A percentile compares a stretch with the other conserved stretches of the same genome.
Evolutionary conservation across 164 flowering plant species (phyloP).

Genomic region (Vitis rotundifolia): DNA sequence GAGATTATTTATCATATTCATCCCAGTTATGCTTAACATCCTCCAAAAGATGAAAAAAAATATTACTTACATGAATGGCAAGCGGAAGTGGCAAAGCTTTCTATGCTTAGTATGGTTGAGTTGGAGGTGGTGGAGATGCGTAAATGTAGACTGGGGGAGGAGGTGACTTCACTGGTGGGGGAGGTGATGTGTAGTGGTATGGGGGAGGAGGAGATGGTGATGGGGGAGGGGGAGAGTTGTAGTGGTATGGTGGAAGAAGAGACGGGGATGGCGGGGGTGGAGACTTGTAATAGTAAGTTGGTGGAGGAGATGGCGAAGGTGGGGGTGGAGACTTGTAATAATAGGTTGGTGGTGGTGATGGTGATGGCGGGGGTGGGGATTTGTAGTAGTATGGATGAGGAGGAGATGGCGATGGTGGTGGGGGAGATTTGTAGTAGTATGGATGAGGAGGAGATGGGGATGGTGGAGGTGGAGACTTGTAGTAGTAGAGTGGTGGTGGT

Average conservation of each 20-base stretch:
- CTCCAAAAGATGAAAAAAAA: background rate
- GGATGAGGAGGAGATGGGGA: conserved; percentile 21
- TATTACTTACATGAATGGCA: conserved; percentile 14
- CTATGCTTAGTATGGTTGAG: conserved; percentile 8
- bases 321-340: conserved; percentile 26
- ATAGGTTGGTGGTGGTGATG: conserved; percentile 11
- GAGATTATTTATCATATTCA: background rate
- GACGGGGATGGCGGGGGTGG: conserved; percentile 11
- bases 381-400: conserved; percentile 12
- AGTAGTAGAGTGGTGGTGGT: conserved; percentile 20
- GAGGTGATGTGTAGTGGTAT: conserved; percentile 14
- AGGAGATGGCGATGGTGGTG: conserved; percentile 14
- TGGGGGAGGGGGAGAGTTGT: conserved; percentile 22
- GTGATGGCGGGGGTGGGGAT: conserved; percentile 17
- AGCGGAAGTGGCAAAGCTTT: conserved; percentile 1
- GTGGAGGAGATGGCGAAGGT: background rate
- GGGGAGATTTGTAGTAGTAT: conserved; percentile 19
- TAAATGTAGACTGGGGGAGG: background rate
- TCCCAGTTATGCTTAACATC: background rate
- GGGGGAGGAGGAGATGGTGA: conserved; percentile 13
- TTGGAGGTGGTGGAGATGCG: conserved; percentile 7
- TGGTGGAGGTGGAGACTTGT: conserved; percentile 42
- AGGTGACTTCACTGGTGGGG: conserved; percentile 6
- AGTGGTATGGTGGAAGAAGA: conserved; percentile 7
- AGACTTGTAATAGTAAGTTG: conserved; percentile 12